Evolutionary conservation across 2,329 filamentous ascomycete species (phyloP), one percentile per base, ranked within the genome.

Genomic region (Fusarium buharicum): DNA sequence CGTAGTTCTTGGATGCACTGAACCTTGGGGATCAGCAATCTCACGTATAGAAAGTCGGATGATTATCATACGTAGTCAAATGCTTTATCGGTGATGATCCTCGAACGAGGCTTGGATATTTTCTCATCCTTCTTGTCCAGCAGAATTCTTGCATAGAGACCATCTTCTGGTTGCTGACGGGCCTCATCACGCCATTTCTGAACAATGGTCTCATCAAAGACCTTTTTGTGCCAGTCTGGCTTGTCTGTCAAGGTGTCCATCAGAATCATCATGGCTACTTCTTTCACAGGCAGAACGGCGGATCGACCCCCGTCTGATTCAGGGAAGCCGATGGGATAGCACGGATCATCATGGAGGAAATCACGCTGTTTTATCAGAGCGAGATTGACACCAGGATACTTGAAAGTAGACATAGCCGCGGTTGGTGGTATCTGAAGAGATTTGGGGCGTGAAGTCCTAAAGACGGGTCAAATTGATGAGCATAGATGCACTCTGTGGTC

Each of bases 201-300:
- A 11, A 24, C 45, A 14, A 59, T 56, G 1, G 17, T 10, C 13
- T 56, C 40, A 16, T 71, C 37, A 12, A 61, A 55, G 1, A 70
- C 60, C 10, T 70, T 70, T 9, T 43, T 40, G 7, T 68, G 44
- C 64, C 64, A 71, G 22, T 64, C 56, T 11, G 62, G 59, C 20
- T 71, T 70, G 16, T 71, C 69, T 1, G 68, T 71, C 8, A 69
- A 34, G 6, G 16, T 36, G 30, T 72, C 61, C 61, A 71, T 71
- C 3, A 70, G 36, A 9, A 53, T 50, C 58, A 72, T 56, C 67
- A 71, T 72, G 2, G 57, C 55, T 6, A 62, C 51, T 38, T 67
- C 64, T 22, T 59, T 63, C 7, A 54, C 33, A 1, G 51, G 40
- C 6, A 62, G 37, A 4, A 59, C 20, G 1, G 2, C 6, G 4